Base-by-base conservation (phyloP, 192 early-diverging fungal species). In the Lobosporangium transversale region DNA sequence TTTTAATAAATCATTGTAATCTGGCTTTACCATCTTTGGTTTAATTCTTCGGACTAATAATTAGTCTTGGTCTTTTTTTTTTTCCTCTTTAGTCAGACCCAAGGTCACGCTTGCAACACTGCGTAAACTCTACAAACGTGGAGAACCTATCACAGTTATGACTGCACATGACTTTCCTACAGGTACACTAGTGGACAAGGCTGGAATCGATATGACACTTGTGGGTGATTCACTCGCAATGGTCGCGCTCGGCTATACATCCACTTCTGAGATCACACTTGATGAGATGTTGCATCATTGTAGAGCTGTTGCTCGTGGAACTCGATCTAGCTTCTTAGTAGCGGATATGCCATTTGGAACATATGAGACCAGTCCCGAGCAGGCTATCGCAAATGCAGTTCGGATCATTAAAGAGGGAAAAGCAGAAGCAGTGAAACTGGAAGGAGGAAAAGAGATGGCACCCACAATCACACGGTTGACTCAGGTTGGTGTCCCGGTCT, bases 281-380 rank as follows among this genome's bases (percentile, higher is more conserved):
- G 93, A 98, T 87, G 94, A 97, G 79, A 99, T 99, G 96, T 66
- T 97, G n/a, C 95, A 98, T 80, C 97, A 99, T 62, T 93, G 89
- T 73, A 79, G 85, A 57, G 96, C 96, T 1, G 95, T 96, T 23
- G 84, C 94, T 3, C 86, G 95, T 26, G 96, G 97, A 15, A 79
- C 80, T 17, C 90, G 89, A 62, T 78, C 82, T 14, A 70, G 93
- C 8, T 98, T 98, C 74, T 55, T 95, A 6, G 84, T 98, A 15
- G 90, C 86, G 53, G 98, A 98, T 75, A 84, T 98, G 80, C 94
- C 97, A 20, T 94, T 91, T 84, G 97, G 97, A 33, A 85, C 94
- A 14, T 99, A 98, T 80, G 94, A 99, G 70, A 78, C 83, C 7
- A 85, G 78, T 62, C 81, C 91, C 10, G 83, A 86, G 47, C 82